Evolutionary conservation across 495 filamentous ascomycete species (phyloP), one percentile per base, ranked within the genome.

Genomic region (Cryomyces minteri): DNA sequence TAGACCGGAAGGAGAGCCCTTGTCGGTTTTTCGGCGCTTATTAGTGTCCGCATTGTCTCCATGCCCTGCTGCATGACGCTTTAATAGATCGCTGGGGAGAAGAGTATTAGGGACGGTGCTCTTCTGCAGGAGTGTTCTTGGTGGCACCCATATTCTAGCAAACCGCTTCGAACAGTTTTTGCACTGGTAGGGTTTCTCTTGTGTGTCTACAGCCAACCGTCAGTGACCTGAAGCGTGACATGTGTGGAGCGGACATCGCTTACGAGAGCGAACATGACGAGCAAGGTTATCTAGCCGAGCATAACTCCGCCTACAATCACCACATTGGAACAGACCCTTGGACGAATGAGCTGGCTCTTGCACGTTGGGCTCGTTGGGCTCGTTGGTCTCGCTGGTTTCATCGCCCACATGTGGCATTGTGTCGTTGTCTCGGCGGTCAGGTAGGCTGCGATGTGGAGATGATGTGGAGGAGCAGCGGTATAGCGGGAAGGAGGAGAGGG

Each of bases 131-230:
- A 25, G 5, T 7, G n/a, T n/a, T 18, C 14, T 29, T 8, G 31
- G 18, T 11, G n/a, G 25, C 11, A 45, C 48, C 18, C 43, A 53
- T 47, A 50, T 44, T 43, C 52, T 42, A 31, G 38, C 48, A 45
- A 61, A 61, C 3, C 54, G 49, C 43, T 61, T 61, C 9, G 49
- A 43, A 41, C 58, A 61, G 4, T 50, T 36, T 34, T 52, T 47
- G 46, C 58, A 61, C 34, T 53, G 44, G 39, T 57, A 59, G 5
- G 58, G 56, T 38, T 57, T 57, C 36, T 59, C 54, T 41, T 54
- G 51, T 8, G 56, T 58, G 37, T 59, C 52, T 54, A 28, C 14
- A 6, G 8, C 28, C 40, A 4, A n/a, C 8, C 4, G 30, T 44
- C 1, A 45, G 47, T 41, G 33, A 43, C 31, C 18, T 1, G 18